These are phyloP conservation scores for Apiospora saccharicola DNA, from an alignment of 2,329 filamentous ascomycete species.

Conservation along the genomic window DNA sequence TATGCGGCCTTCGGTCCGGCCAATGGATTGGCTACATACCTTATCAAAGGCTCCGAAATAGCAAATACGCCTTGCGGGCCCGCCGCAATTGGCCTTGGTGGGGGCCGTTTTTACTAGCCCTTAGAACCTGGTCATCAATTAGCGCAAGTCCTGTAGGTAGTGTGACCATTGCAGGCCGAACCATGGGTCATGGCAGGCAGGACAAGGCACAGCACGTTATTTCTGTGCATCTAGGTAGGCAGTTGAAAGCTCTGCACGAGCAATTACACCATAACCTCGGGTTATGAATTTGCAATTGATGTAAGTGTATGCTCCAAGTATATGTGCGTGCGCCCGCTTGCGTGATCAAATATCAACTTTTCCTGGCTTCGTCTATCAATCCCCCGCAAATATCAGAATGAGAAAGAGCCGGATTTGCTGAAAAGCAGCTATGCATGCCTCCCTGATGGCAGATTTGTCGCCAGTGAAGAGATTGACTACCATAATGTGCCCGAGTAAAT, in stretches of 20 bases:
- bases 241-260: not conserved
- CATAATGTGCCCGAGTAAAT: not conserved
- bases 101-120: not conserved
- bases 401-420: not conserved
- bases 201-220: slow-evolving; percentile 2
- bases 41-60: not conserved
- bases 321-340: not conserved
- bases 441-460: not conserved
- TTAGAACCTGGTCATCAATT: slow-evolving; percentile 5
- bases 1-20: not conserved
- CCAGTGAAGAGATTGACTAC: not conserved
- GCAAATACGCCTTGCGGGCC: slow-evolving; percentile 16
- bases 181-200: not conserved
- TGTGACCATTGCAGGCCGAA: slow-evolving; percentile 17
- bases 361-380: not conserved
- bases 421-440: not conserved
- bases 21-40: slow-evolving; percentile 12
- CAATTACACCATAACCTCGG: not conserved
- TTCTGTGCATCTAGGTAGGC: not conserved
- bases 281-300: not conserved
- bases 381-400: not conserved
- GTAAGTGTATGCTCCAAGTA: not conserved
- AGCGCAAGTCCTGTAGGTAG: not conserved
- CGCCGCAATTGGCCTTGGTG: slow-evolving; percentile 6
- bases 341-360: not conserved